phyloP scores from a whole-genome alignment of 192 early-diverging fungal genomes.

The Physocladia obscura region DNA sequence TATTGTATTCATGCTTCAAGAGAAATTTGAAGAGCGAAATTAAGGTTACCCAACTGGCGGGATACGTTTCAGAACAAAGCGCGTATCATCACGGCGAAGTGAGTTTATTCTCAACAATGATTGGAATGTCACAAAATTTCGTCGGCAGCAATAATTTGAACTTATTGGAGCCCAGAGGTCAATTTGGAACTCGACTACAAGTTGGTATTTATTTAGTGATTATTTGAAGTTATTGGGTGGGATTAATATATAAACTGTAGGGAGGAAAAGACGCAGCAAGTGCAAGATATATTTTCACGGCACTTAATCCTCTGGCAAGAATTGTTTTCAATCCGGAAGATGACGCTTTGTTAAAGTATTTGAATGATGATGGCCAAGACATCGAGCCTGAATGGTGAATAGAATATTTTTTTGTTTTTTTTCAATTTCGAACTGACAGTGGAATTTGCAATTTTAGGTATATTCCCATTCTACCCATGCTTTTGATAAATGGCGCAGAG shows the following conservation, averaged over 20 bases:
- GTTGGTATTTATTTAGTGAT: constrained; percentile 24
- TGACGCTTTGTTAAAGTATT: constrained; percentile 76
- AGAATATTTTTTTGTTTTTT: no score
- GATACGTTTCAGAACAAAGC: constrained; percentile 84
- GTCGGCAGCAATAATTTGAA: constrained; percentile 94
- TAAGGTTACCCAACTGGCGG: constrained; percentile 84
- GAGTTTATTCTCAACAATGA: constrained; percentile 79
- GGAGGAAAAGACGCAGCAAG: constrained; percentile 95
- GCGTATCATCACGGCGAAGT: constrained; percentile 96
- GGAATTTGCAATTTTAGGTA: constrained; percentile 48
- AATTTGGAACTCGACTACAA: constrained; percentile 87
- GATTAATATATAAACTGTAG: constrained; percentile 6
- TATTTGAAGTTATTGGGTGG: neutral
- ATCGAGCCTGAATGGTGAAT: constrained; percentile 90
- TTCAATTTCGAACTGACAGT: no score
- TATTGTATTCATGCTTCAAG: constrained; percentile 83
- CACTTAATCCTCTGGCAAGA: constrained; percentile 69
- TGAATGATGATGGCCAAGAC: constrained; percentile 83
- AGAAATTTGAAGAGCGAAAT: constrained; percentile 77
- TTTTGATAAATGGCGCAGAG: constrained; percentile 88
- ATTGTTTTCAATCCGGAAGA: constrained; percentile 77
- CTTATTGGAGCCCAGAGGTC: constrained; percentile 78
- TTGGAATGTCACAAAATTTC: constrained; percentile 91
- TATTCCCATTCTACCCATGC: constrained; percentile 89
- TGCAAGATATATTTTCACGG: constrained; percentile 94